Percentiles rank a stretch among this genome's conserved stretches.
Conservation (phyloP, 108 stramenopile genomes). For the Cyclotella distinguenda region DNA sequence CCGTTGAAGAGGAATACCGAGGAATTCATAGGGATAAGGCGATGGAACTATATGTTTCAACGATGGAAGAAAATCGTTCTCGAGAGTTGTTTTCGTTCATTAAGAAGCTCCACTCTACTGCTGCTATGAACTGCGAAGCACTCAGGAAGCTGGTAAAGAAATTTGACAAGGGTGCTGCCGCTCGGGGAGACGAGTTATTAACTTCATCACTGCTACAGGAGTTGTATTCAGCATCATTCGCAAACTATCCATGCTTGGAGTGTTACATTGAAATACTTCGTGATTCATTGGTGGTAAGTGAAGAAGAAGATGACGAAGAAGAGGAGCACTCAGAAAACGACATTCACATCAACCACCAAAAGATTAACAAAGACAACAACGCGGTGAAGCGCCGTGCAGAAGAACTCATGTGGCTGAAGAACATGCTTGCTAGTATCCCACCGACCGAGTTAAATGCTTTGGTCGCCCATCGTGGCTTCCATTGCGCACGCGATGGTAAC, state of each 20-base stretch:
- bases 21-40: constrained; percentile 33
- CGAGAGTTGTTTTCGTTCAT: constrained; percentile 42
- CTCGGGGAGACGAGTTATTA: constrained; percentile 44
- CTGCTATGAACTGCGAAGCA: constrained; percentile 64
- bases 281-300: constrained; percentile 36
- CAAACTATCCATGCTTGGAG: constrained; percentile 48
- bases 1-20: constrained; percentile 20
- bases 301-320: constrained; percentile 32
- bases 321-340: constrained; percentile 30
- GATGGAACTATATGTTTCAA: constrained; percentile 24
- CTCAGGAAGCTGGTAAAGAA: constrained; percentile 77
- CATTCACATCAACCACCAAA: constrained; percentile 20
- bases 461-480: constrained; percentile 80
- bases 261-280: constrained; percentile 52
- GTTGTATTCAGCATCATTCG: constrained; percentile 56
- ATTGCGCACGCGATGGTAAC: constrained; percentile 55
- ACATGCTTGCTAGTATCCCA: constrained; percentile 34
- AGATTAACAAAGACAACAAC: constrained; percentile 18
- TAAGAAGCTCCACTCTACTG: constrained; percentile 48
- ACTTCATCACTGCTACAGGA: constrained; percentile 53
- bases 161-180: constrained; percentile 58
- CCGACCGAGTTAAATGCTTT: constrained; percentile 21
- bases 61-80: constrained; percentile 33
- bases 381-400: constrained; percentile 39
- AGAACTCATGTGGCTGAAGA: constrained; percentile 41